Evolutionary conservation across 2,329 filamentous ascomycete species (phyloP).

Genomic region (Stagonosporopsis rhizophila): DNA sequence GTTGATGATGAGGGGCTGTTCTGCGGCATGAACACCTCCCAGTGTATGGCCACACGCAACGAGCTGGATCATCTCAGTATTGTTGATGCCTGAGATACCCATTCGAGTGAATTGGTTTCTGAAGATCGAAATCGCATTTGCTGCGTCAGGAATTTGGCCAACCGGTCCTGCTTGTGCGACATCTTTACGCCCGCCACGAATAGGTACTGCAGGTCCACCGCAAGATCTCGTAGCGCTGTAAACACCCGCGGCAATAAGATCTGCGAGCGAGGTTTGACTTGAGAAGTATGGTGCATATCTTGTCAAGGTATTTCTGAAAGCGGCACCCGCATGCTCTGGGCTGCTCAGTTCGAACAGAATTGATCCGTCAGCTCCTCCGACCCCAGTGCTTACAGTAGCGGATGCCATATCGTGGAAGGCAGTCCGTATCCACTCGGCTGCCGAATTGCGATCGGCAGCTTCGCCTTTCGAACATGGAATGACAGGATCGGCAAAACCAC

Average conservation of each 20-base stretch:
- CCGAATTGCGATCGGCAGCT: constrained; percentile 61
- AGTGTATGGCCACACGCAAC: constrained; percentile 68
- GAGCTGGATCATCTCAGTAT: constrained; percentile 65
- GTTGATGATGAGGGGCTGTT: constrained; percentile 63
- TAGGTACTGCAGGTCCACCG: constrained; percentile 62
- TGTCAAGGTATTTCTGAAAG: constrained; percentile 51
- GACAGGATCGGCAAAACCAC: constrained; percentile 64
- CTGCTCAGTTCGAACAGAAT: constrained; percentile 65
- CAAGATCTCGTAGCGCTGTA: constrained; percentile 66
- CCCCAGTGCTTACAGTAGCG: constrained; percentile 56
- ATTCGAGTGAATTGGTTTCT: constrained; percentile 63
- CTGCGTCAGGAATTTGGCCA: constrained; percentile 64
- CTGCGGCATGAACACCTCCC: constrained; percentile 63
- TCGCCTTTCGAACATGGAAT: constrained; percentile 60
- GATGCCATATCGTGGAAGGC: constrained; percentile 70
- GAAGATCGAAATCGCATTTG: constrained; percentile 62
- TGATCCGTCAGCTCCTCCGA: constrained; percentile 66
- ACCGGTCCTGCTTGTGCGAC: constrained; percentile 56
- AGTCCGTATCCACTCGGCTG: constrained; percentile 67
- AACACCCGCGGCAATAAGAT: constrained; percentile 65
- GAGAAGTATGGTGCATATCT: constrained; percentile 64
- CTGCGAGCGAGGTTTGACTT: constrained; percentile 60
- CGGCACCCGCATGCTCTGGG: constrained; percentile 65
- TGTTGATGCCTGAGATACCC: constrained; percentile 57
- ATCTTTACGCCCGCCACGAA: constrained; percentile 63